Evolutionary conservation across 148 eudicot species (phyloP), one percentile per base, ranked within the genome.

Genomic region (Vaccinium corymbosum): DNA sequence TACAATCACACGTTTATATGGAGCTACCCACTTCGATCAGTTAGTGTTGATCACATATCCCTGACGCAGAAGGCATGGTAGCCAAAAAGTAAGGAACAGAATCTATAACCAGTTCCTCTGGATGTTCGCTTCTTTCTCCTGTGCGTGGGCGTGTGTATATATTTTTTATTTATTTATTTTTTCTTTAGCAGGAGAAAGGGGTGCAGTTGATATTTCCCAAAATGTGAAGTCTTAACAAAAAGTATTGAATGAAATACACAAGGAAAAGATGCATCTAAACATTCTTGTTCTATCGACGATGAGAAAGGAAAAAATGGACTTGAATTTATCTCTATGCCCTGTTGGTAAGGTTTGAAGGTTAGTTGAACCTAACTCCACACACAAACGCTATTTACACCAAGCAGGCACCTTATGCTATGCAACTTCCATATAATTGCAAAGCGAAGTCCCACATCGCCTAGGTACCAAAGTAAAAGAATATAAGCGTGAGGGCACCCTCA

Each of bases 331-430:
- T 57, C 10, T 16, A 48, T 22, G 83, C 19, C 56, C 42, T 32
- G 19, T 25, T 53, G 6, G 51, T 61, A 80, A 49, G 48, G 22
- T 81, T 81, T 75, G 27, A 6, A 42, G 77, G 77, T 74, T 19
- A 74, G 49, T 16, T 74, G 51, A 75, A 75, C 78, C 78, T 20
- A 46, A 75, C 14, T 20, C 78, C 78, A 46, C 78, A 46, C 52
- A 46, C 53, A 3, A 20, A 48, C 3, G 12, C 50, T 73, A 17
- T 73, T 8, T 9, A 75, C 2, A 51, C 48, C 83, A 29, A 48
- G 48, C 48, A 66, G 61, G 27, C 35, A 48, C 32, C 8, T n/a
- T 11, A 16, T 3, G 2, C 53, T 16, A 19, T n/a, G n/a, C 27
- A 22, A 42, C 46, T 50, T 83, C 57, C 38, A 77, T 49, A 83